Evolutionary conservation across 2,329 filamentous ascomycete genomes (phyloP), one percentile per base, ranked within the genome.

Genomic region (Pseudogymnoascus sp.): DNA sequence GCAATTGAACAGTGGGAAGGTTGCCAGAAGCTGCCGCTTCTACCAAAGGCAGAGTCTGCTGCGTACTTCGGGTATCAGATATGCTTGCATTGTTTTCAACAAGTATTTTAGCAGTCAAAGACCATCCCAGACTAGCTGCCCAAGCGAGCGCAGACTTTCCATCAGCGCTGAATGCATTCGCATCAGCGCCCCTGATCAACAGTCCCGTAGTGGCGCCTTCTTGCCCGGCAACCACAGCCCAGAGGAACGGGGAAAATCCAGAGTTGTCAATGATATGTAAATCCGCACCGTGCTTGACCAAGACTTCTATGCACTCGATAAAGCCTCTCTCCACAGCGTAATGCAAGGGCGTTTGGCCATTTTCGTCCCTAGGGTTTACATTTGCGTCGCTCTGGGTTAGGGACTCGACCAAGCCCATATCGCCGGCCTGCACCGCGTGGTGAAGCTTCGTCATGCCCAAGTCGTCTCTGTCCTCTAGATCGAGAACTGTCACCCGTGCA

Each of bases 151-250:
- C 67, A 66, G 67, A 68, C 42, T 65, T 69, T 60, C 67, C 67
- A 68, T 65, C 66, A 60, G 64, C 63, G 63, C 65, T 64, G 60
- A 53, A 49, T 64, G 65, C 61, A 62, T 67, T 65, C 59, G 61
- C 64, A 66, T 68, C 62, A 62, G 65, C 61, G 62, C 61, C 62
- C 36, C 61, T 59, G 31, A 34, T 8, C 43, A 42, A 53, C 53
- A 62, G 62, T n/a, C 18, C 25, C 23, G 12, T 18, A 64, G 65
- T 66, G 59, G 64, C 62, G 62, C 37, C 23, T 59, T 36, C 40
- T 65, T 69, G 64, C 40, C 67, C 67, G 49, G 67, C 65, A 65
- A 69, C 65, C 60, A 68, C 68, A 64, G 68, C 67, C 68, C 67
- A 69, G 60, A 69, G 66, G 59, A 43, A 68, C 28, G 68, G 67